Conservation (phyloP, 23 red algal genomes). For the Gracilariopsis chorda region DNA sequence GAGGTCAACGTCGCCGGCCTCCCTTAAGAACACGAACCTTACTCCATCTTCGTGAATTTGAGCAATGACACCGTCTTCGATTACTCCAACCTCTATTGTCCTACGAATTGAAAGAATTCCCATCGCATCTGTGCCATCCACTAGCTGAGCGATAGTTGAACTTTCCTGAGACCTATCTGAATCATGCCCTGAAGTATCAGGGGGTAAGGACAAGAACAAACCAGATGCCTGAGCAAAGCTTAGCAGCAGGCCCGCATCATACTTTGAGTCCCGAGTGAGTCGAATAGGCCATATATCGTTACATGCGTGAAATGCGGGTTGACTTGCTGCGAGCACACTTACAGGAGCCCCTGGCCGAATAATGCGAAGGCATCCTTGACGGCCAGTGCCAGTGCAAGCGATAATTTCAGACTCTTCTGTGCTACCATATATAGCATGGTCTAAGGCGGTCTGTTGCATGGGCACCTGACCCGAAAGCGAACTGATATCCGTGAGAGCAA, state of each 20-base stretch:
- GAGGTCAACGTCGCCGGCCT: conserved; percentile 13
- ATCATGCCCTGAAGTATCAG: background rate
- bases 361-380: conserved; percentile 40
- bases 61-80: conserved; percentile 52
- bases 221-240: conserved; percentile 56
- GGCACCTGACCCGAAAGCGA: background rate
- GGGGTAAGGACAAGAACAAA: conserved; percentile 18
- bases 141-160: conserved; percentile 24
- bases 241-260: conserved; percentile 19
- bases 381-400: conserved; percentile 44
- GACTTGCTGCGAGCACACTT: conserved; percentile 31
- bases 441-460: conserved; percentile 19
- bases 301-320: conserved; percentile 30
- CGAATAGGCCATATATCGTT: conserved; percentile 56
- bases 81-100: conserved; percentile 17
- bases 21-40: conserved; percentile 29
- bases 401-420: conserved; percentile 21
- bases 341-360: conserved; percentile 60
- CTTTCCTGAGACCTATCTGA: background rate
- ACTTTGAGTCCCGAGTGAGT: background rate
- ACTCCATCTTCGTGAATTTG: conserved; percentile 54
- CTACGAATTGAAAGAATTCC: conserved; percentile 7
- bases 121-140: conserved; percentile 47
- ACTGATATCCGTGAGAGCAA: background rate
- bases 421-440: conserved; percentile 30